These are phyloP conservation scores for Soucietia sequanensis DNA, from an alignment of 805 yeast species.

Conservation along the genomic window DNA sequence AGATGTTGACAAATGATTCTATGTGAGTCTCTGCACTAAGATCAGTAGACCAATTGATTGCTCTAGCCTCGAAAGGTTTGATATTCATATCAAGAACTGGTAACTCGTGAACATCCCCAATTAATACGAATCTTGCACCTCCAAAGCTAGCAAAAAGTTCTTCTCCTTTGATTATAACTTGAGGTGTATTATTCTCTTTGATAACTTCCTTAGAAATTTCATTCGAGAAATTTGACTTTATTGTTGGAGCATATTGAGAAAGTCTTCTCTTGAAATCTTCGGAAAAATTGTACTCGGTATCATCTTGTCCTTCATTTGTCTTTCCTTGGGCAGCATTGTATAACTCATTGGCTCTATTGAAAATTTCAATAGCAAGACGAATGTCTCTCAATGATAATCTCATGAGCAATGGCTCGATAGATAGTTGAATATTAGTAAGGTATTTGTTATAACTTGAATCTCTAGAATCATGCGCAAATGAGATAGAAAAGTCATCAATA, in stretches of 20 bases:
- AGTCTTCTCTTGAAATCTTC: conserved; percentile 62
- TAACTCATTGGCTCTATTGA: conserved; percentile 66
- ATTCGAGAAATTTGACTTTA: conserved; percentile 50
- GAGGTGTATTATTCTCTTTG: conserved; percentile 20
- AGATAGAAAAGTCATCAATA: conserved; percentile 84
- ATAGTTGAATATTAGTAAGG: conserved; percentile 62
- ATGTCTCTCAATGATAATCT: conserved; percentile 87
- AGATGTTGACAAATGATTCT: conserved; percentile 69
- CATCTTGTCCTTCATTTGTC: conserved; percentile 10
- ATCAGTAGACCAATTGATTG: conserved; percentile 85
- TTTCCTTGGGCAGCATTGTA: conserved; percentile 29
- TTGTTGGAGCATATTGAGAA: conserved; percentile 68
- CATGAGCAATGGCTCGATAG: conserved; percentile 77
- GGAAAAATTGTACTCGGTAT: conserved; percentile 44
- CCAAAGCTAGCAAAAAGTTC: conserved; percentile 62
- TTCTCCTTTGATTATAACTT: conserved; percentile 63
- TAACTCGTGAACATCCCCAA: conserved; percentile 88
- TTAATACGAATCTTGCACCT: conserved; percentile 76
- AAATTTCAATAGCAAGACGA: conserved; percentile 69
- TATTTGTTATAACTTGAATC: conserved; percentile 59
- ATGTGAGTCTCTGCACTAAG: conserved; percentile 65
- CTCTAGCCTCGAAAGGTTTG: conserved; percentile 64
- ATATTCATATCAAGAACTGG: conserved; percentile 80
- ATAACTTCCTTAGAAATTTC: conserved; percentile 14
- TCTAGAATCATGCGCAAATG: conserved; percentile 69